Evolutionary conservation across 306 rosid genomes (phyloP), one percentile per base, ranked within the genome.

Genomic region (Rosa multiflora): DNA sequence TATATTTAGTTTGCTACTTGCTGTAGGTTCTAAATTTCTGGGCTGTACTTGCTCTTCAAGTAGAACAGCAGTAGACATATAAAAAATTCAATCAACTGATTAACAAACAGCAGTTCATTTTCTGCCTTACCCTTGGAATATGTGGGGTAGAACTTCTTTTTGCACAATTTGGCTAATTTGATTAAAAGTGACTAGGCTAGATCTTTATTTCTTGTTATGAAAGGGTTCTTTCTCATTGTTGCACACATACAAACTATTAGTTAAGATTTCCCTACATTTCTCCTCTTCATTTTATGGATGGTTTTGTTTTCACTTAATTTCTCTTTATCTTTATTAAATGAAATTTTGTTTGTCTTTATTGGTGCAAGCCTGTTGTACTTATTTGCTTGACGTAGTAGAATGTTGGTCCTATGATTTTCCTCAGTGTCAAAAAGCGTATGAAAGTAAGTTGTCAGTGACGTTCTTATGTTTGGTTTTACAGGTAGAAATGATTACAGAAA

Each of bases 401-500:
- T 66, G 66, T 46, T 48, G 20, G 71, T 17, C 44, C 4, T 39
- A 2, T 18, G 14, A 67, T 37, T 23, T 51, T 32, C 32, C 9
- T 43, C 32, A 4, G 15, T 56, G 26, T 12, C 18, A 8, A 29
- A n/a, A 72, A 37, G 10, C 63, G 20, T 52, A 23, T n/a, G n/a
- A 8, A 43, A 23, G n/a, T n/a, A 20, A 20, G 62, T 35, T 70
- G 12, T 80, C 49, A 2, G 13, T 43, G 68, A 78, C 42, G 40
- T 46, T 47, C 67, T 7, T 17, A 17, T 67, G 55, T 72, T 47
- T 59, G 18, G 39, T 78, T 72, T 74, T 70, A 43, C 84, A 92
- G 97, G 97, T 6, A 72, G 92, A 44, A 80, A 72, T 80, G 94
- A 92, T 61, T 83, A 84, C 74, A 85, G 95, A 82, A 88, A 82